phyloP scores from a whole-genome alignment of 257 asterid species.

The Scutellaria barbata region DNA sequence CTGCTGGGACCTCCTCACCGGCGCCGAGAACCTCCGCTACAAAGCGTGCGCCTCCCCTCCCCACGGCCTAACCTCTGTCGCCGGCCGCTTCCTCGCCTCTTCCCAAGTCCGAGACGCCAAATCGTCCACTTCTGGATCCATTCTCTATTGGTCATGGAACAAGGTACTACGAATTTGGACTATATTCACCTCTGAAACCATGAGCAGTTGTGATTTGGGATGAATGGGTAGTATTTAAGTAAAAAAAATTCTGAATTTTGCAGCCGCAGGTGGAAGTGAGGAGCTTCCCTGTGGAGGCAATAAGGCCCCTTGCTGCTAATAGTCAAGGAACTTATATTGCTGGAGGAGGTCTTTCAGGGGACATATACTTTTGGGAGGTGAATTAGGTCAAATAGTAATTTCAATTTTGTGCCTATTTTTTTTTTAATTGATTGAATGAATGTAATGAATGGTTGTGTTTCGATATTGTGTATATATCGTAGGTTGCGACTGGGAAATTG shows the following conservation, averaged over 20 bases:
- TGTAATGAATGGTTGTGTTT: conserved; percentile 8
- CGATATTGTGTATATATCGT: conserved; percentile 25
- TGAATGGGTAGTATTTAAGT: conserved; percentile 15
- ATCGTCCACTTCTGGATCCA: conserved; percentile 65
- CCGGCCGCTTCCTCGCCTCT: conserved; percentile 76
- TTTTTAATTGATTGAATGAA: conserved; percentile 13
- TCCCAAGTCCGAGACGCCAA: conserved; percentile 79
- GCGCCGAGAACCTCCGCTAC: conserved; percentile 68
- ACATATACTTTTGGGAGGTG: conserved; percentile 94
- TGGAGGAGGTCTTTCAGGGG: conserved; percentile 87
- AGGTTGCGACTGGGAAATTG: conserved; percentile 83
- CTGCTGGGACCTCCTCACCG: conserved; percentile 88
- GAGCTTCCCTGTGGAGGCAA: conserved; percentile 80
- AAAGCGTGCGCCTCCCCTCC: conserved; percentile 77
- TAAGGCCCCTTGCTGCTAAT: conserved; percentile 67
- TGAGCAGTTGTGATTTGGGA: neutral
- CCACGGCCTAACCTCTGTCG: conserved; percentile 72
- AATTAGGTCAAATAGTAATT: conserved; percentile 18
- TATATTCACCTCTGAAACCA: too few species aligned
- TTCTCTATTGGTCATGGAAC: conserved; percentile 89
- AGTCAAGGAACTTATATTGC: conserved; percentile 77
- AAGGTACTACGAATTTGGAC: conserved; percentile 48
- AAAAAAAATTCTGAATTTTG: too few species aligned
- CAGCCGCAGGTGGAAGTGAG: conserved; percentile 90
- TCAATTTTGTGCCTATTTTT: neutral